A percentile compares a stretch with the other conserved stretches of the same genome.
Conservation (phyloP, 2,329 filamentous ascomycete genomes). For the Arachnomyces sp. region DNA sequence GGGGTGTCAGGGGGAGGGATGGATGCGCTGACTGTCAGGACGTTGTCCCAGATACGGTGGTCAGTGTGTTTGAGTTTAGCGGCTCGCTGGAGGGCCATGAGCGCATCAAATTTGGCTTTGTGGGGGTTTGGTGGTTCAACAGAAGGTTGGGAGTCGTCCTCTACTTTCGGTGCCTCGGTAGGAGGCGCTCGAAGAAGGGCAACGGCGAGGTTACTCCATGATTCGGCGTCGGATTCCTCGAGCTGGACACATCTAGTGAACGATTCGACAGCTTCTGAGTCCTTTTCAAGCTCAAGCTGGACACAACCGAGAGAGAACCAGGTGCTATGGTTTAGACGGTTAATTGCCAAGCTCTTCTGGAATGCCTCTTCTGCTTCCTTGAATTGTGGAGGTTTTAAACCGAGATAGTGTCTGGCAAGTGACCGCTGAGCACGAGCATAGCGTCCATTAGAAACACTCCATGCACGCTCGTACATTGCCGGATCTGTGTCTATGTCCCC, state of each 20-base stretch:
- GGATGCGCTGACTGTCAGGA: conserved; percentile 75
- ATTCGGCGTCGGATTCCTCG: conserved; percentile 82
- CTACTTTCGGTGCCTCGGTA: conserved; percentile 5
- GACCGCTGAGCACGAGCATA: conserved; percentile 84
- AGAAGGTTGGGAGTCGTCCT: conserved; percentile 16
- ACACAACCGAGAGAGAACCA: conserved; percentile 93
- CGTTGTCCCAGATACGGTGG: conserved; percentile 94
- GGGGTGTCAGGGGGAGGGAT: conserved; percentile 59
- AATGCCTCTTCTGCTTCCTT: conserved; percentile 69
- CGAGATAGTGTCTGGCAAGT: conserved; percentile 68
- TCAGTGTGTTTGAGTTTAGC: conserved; percentile 75
- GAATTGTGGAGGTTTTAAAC: conserved; percentile 52
- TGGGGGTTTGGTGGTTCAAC: conserved; percentile 41
- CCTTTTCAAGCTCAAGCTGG: conserved; percentile 66
- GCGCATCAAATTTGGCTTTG: conserved; percentile 61
- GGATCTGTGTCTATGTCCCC: conserved; percentile 77
- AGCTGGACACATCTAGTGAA: conserved; percentile 76
- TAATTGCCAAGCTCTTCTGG: conserved; percentile 64
- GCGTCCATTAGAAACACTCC: conserved; percentile 71
- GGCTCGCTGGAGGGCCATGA: conserved; percentile 79
- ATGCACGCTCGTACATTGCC: conserved; percentile 71
- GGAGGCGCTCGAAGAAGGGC: conserved; percentile 54
- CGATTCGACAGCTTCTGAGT: conserved; percentile 69
- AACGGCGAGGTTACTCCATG: conserved; percentile 90
- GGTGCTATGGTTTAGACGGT: conserved; percentile 69